Base-by-base conservation (phyloP, 805 yeast species). In the Schwanniomyces vanrijiae region DNA sequence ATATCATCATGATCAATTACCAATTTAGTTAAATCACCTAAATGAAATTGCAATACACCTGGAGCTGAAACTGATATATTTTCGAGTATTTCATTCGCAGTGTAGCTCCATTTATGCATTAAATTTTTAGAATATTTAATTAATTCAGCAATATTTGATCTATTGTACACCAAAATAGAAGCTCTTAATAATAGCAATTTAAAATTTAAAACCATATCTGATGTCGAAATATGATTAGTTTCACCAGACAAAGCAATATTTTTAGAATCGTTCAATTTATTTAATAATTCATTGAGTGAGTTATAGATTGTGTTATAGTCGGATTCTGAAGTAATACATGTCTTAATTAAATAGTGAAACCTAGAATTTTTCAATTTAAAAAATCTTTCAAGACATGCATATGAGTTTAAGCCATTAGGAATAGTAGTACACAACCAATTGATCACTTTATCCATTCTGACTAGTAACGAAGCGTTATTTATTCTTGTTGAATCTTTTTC, bases 31-130 rank as follows among this genome's bases (percentile, higher is more conserved):
- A 90, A 66, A 5, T 76, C 74, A 4, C 72, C 65, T 8, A 84
- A 69, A 55, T 88, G 88, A 28, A 76, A 75, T 54, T 79, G 80
- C 60, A 90, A 76, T 1, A 84, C 81, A 11, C 77, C 75, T 0
- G 96, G 96, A 40, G 79, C 68, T 3, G 77, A 71, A 2, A 62
- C 55, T 0, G 95, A 82, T 2, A 88, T 78, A 37, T 78, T 72
- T 48, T 82, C 83, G 21, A 89, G 64, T 3, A 86, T 52, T 42
- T 75, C 80, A 46, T 81, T 78, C 0, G 90, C 76, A 22, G 65
- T 52, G 5, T 62, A 43, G 35, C 58, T 53, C 53, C 68, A 57
- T 10, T 62, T 54, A 40, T 62, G 58, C 5, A 54, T 44, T 2
- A 62, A 42, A 42, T 77, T 71, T 45, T 71, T 74, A 5, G 80